Evolutionary conservation across 2,329 filamentous ascomycete species (phyloP), one percentile per base, ranked within the genome.

Genomic region (Diaporthe capsici): DNA sequence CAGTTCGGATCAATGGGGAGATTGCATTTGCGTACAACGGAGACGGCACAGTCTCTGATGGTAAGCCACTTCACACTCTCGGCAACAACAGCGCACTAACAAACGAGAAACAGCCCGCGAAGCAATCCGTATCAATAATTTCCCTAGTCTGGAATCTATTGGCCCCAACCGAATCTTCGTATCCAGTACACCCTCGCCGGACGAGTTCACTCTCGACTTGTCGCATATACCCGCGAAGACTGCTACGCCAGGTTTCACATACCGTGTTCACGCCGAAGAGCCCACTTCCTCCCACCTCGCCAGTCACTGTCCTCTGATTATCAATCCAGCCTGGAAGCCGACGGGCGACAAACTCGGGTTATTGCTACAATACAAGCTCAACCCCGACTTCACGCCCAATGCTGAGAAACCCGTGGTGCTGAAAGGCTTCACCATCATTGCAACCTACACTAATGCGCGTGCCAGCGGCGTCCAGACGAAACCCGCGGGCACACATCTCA

Each of bases 151-250:
- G 8, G 97, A 98, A 80, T 95, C 95, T 81, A 96, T 99, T 74
- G 96, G 95, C 0, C 95, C 96, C 1, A 99, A 99, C 83, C 95
- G 95, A 58, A 94, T 95, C 75, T 98, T 98, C 84, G 92, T 98
- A 71, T 91, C 92, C 44, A 93, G 95, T 79, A 87, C 90, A 7
- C 84, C 87, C 1, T 81, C 88, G 1, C 90, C 93, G 4, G 96
- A 97, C 75, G 93, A 96, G 81, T 99, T 97, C 84, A 90, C 87
- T 0, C 86, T 99, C 44, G 91, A 96, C 77, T 85, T 97, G 9
- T 88, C 92, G 20, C 92, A 93, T 81, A 90, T 98, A 78, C 86
- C 76, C 13, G 17, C 88, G 77, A 88, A 92, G 79, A 92, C 93
- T 80, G 93, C 94, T 1, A 90, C 93, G 0, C 92, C 96, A 9